Conservation (phyloP, 169 alveolate genomes). For the Plasmodium gonderi region DNA sequence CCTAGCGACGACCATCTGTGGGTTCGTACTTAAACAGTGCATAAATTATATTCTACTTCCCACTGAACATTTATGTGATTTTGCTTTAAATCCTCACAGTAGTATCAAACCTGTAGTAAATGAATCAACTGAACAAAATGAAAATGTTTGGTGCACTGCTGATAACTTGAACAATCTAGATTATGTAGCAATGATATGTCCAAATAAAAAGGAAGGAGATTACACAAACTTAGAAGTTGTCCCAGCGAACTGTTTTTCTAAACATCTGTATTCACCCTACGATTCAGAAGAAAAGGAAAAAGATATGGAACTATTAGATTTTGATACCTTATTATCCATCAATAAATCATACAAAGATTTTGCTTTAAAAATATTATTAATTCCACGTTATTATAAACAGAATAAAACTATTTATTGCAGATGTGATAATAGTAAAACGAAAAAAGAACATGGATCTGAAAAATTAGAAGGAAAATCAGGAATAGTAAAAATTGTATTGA, state of each 20-base stretch:
- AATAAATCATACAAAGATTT: not conserved
- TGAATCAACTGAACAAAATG: not conserved
- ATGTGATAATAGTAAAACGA: slow-evolving; percentile 54
- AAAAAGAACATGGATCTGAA: not conserved
- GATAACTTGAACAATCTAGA: slow-evolving; percentile 2
- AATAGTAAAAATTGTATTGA: slow-evolving; percentile 41
- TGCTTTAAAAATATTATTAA: not conserved
- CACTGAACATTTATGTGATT: slow-evolving; percentile 5
- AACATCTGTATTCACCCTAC: slow-evolving; percentile 44
- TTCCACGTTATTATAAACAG: slow-evolving; percentile 17
- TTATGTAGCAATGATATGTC: slow-evolving; percentile 17
- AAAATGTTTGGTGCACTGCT: slow-evolving; percentile 13
- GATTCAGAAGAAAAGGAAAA: slow-evolving; percentile 1
- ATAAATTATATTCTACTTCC: not conserved
- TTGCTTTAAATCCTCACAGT: slow-evolving; percentile 25
- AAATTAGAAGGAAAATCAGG: slow-evolving; percentile 31
- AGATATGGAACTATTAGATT: not conserved
- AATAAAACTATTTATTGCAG: slow-evolving; percentile 49
- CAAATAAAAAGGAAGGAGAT: slow-evolving; percentile 4
- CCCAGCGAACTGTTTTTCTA: slow-evolving; percentile 21
- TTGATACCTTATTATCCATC: not conserved
- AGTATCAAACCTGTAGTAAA: slow-evolving; percentile 9
- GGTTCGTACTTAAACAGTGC: not conserved
- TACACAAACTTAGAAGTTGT: slow-evolving; percentile 5
- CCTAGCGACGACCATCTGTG: not conserved